Base-by-base conservation (phyloP, 306 rosid genomes). In the Adenanthera pavonina region DNA sequence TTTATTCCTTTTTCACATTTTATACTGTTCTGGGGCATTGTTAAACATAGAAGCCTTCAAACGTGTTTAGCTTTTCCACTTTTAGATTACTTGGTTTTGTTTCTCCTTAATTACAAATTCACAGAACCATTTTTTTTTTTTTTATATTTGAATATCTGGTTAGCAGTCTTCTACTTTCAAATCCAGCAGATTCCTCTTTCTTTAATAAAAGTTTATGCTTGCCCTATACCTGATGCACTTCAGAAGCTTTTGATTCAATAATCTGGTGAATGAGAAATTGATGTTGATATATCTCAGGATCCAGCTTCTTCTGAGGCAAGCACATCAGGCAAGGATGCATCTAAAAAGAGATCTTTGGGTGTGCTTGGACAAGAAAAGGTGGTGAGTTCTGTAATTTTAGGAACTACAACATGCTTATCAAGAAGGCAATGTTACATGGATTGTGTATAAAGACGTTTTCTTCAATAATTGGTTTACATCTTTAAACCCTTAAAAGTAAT, bases 271-370 rank as follows among this genome's bases (percentile, higher is more conserved):
- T 79, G 66, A 74, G 61, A 57, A 72, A 69, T 84, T 72, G 71
- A 76, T 67, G 38, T 52, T 36, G 69, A 78, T 72, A 54, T 64
- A 19, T 84, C 47, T 81, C 86, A 92, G 97, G 92, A 86, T 74
- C 96, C 91, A 71, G 84, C 86, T 71, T 81, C 89, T 85, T 80
- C 78, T 7, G 69, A 76, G 82, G 86, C 85, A 71, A 82, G 81
- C 76, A 78, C 86, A 72, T 83, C 85, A 80, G 80, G 61, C 67
- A 44, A 60, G 80, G 97, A 86, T 52, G 84, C 73, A 52, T 81
- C 88, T 43, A 87, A 74, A 82, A 89, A 89, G 85, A 90, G 88
- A 82, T 74, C 90, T 72, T 60, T 75, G 70, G 88, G 52, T 83
- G 85, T 74, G 68, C 78, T 81, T 57, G 83, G 36, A 78, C 64